phyloP scores from a whole-genome alignment of 2,329 filamentous ascomycete genomes.

The Sporothrix variecibatus region DNA sequence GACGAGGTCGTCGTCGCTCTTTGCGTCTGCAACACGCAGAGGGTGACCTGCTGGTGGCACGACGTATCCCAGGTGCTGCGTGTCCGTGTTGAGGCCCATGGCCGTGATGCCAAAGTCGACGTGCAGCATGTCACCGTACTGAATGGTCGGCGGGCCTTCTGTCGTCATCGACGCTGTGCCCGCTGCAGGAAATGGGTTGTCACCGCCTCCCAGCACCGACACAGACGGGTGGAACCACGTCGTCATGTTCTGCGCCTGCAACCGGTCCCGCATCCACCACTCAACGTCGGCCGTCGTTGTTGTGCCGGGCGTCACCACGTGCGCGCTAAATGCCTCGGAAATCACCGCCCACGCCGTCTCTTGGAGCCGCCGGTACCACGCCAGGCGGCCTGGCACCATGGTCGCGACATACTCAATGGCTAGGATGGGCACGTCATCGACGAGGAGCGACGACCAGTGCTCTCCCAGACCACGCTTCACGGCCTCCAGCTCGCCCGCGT shows the following conservation, averaged over 20 bases:
- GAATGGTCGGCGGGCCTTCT: conserved; percentile 36
- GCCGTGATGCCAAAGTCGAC: conserved; percentile 47
- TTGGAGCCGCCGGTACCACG: conserved; percentile 49
- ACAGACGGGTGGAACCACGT: conserved; percentile 56
- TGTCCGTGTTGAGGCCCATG: conserved; percentile 36
- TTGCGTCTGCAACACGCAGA: conserved; percentile 36
- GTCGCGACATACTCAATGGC: conserved; percentile 50
- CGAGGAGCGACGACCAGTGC: conserved; percentile 44
- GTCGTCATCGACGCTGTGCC: conserved; percentile 10
- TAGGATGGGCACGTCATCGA: conserved; percentile 46
- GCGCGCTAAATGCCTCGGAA: conserved; percentile 66
- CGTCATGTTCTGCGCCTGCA: conserved; percentile 52
- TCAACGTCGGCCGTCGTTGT: conserved; percentile 51
- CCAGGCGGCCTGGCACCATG: conserved; percentile 44
- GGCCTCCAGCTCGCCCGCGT: conserved; percentile 48
- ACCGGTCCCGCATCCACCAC: conserved; percentile 54
- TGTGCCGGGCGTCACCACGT: conserved; percentile 45
- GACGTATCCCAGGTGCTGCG: conserved; percentile 54
- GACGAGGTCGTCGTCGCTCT: conserved; percentile 40
- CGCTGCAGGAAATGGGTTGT: not conserved
- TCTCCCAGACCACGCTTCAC: conserved; percentile 41
- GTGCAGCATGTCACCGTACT: conserved; percentile 51
- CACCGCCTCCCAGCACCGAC: conserved; percentile 42
- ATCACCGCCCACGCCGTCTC: conserved; percentile 67
- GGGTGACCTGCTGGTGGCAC: conserved; percentile 43